Percentiles rank a stretch among this genome's conserved stretches.
These are phyloP conservation scores for Pseudevernia furfuracea DNA, from an alignment of 495 filamentous ascomycete genomes.

Conservation along the genomic window DNA sequence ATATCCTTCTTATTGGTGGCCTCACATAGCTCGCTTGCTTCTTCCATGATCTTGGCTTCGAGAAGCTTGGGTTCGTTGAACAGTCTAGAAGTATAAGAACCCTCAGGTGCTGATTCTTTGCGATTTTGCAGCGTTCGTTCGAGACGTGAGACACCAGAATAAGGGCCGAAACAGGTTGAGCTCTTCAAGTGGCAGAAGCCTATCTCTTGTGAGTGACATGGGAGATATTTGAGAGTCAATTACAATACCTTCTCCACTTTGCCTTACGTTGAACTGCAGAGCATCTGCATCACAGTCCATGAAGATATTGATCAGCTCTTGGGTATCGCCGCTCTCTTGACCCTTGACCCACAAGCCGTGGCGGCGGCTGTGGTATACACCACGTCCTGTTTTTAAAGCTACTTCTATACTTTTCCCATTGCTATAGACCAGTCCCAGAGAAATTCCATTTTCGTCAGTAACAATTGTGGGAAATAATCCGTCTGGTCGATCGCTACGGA, in stretches of 20 bases:
- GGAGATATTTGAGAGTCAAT: neutral
- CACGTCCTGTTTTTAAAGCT: conserved; percentile 76
- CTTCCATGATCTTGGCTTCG: conserved; percentile 95
- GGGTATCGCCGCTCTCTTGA: conserved; percentile 83
- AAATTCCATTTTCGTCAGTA: conserved; percentile 76
- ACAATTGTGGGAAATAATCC: conserved; percentile 82
- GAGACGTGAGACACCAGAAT: conserved; percentile 70
- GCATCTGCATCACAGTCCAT: conserved; percentile 92
- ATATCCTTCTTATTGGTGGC: conserved; percentile 74
- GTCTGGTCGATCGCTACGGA: conserved; percentile 76
- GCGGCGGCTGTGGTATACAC: conserved; percentile 89
- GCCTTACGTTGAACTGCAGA: conserved; percentile 77
- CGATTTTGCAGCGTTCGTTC: conserved; percentile 75
- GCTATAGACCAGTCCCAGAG: conserved; percentile 87
- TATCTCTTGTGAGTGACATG: conserved; percentile 29
- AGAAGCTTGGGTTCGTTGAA: conserved; percentile 87
- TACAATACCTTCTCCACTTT: conserved; percentile 62
- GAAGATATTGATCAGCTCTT: conserved; percentile 76
- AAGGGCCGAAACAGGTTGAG: conserved; percentile 81
- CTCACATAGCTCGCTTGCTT: conserved; percentile 87
- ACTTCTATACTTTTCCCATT: conserved; percentile 81
- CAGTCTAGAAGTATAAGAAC: conserved; percentile 86
- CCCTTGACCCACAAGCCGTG: conserved; percentile 91
- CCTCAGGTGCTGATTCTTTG: conserved; percentile 71
- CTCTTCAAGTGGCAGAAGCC: conserved; percentile 94